phyloP scores from a whole-genome alignment of 2,329 filamentous ascomycete species.

The Penicillium rolfsii region DNA sequence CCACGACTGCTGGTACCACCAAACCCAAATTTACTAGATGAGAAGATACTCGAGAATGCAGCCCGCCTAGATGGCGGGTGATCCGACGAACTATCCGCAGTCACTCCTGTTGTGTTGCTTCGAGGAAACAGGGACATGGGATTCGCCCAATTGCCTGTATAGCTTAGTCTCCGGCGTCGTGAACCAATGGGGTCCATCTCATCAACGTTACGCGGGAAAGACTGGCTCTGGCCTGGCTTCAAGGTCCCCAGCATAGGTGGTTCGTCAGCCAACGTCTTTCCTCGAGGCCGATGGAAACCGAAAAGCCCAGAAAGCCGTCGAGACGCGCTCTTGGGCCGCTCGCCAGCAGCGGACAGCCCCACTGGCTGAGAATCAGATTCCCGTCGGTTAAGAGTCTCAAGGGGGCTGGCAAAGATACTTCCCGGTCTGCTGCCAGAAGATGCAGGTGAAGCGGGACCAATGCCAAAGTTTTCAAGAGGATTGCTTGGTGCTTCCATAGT shows the following conservation, averaged over 20 bases:
- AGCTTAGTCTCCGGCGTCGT: slow-evolving; percentile 58
- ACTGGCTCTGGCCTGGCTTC: slow-evolving; percentile 64
- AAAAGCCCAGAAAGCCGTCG: slow-evolving; percentile 62
- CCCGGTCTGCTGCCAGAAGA: slow-evolving; percentile 50
- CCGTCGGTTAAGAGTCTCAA: slow-evolving; percentile 45
- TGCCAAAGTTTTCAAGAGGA: slow-evolving; percentile 39
- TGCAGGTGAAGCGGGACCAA: slow-evolving; percentile 49
- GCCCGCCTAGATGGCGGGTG: slow-evolving; percentile 44
- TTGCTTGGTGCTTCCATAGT: slow-evolving; percentile 35
- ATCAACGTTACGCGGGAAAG: slow-evolving; percentile 60
- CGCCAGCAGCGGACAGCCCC: slow-evolving; percentile 36
- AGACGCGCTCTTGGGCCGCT: slow-evolving; percentile 49
- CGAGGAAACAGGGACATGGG: slow-evolving; percentile 53
- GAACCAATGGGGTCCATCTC: slow-evolving; percentile 56
- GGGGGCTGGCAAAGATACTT: slow-evolving; percentile 53
- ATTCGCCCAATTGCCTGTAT: slow-evolving; percentile 60
- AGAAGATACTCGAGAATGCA: slow-evolving; percentile 50
- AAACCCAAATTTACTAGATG: slow-evolving; percentile 44
- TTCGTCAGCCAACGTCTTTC: slow-evolving; percentile 63
- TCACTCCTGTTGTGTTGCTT: slow-evolving; percentile 48
- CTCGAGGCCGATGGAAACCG: slow-evolving; percentile 61
- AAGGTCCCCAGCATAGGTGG: slow-evolving; percentile 61
- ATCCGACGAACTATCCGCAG: slow-evolving; percentile 48
- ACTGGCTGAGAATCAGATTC: slow-evolving; percentile 42
- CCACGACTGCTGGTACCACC: slow-evolving; percentile 38